Evolutionary conservation across 805 yeast species (phyloP), one percentile per base, ranked within the genome.

Genomic region (Peterozyma xylosa): DNA sequence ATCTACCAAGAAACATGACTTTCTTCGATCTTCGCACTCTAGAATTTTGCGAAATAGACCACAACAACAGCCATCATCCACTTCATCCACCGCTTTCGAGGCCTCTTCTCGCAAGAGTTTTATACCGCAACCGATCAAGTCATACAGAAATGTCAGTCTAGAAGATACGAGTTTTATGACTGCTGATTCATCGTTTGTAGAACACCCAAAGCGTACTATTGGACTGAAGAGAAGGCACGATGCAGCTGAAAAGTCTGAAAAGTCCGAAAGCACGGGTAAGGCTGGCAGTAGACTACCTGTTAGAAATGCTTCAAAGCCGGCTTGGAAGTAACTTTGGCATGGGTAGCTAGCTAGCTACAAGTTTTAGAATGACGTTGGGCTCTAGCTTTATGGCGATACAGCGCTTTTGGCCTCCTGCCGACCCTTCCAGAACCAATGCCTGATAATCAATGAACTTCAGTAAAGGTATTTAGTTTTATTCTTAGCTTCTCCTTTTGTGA

Each of bases 251-350:
- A 32, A 32, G 9, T 13, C 13, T 32, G 15, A 30, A 10, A 11
- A 30, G n/a, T 39, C 37, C 1, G 39, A 39, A 30, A 33, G 33
- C 30, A 29, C 18, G 30, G 33, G 41, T 33, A 15, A 16, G 27
- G 29, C 9, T 15, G 18, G 33, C 3, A 44, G 47, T 37, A 36
- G 38, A 17, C 39, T 44, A 17, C 47, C 47, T 4, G 42, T 44
- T 9, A 30, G 43, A 16, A 40, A 37, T 16, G n/a, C 36, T 27
- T 38, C 42, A 4, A 39, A 40, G 33, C 47, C 47, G 15, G 47
- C 47, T 16, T 44, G 47, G 47, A 43, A 36, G 30, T 43, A 21
- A 7, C 27, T 21, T 4, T 21, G 7, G 7, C 27, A 21, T 21
- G n/a, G n/a, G n/a, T n/a, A n/a, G n/a, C n/a, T n/a, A n/a, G n/a